Conservation (phyloP, 345 rosid species). For the thale cress (Arabidopsis thaliana) region DNA sequence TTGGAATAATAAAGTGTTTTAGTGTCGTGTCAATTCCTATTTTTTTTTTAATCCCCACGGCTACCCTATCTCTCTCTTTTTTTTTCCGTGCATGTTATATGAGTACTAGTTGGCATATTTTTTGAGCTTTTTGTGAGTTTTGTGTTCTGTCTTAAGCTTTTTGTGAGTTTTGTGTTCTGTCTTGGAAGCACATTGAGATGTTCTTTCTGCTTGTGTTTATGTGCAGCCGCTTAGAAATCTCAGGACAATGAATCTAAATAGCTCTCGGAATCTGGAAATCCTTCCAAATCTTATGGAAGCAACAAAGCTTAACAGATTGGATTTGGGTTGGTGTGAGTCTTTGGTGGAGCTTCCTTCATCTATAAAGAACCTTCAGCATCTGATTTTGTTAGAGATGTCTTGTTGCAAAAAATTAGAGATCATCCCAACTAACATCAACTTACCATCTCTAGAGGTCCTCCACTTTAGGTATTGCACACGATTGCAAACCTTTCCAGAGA, state of each 20-base stretch:
- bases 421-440: conserved; percentile 1
- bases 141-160: background rate
- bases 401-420: background rate
- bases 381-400: background rate
- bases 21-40: too few species aligned
- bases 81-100: too few species aligned
- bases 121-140: background rate
- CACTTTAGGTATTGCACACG: background rate
- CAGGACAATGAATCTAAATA: background rate
- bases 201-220: background rate
- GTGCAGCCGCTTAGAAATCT: background rate
- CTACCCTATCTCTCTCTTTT: too few species aligned
- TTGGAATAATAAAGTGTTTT: too few species aligned
- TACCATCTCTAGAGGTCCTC: background rate
- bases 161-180: background rate
- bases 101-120: background rate
- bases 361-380: background rate
- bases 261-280: background rate
- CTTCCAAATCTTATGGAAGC: conserved; percentile 1
- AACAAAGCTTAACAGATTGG: background rate
- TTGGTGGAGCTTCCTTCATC: background rate
- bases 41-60: too few species aligned
- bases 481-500: background rate
- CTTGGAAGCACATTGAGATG: background rate
- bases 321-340: conserved; percentile 1